Evolutionary conservation across 805 yeast genomes (phyloP).

Genomic region (Citeromyces matritensis): DNA sequence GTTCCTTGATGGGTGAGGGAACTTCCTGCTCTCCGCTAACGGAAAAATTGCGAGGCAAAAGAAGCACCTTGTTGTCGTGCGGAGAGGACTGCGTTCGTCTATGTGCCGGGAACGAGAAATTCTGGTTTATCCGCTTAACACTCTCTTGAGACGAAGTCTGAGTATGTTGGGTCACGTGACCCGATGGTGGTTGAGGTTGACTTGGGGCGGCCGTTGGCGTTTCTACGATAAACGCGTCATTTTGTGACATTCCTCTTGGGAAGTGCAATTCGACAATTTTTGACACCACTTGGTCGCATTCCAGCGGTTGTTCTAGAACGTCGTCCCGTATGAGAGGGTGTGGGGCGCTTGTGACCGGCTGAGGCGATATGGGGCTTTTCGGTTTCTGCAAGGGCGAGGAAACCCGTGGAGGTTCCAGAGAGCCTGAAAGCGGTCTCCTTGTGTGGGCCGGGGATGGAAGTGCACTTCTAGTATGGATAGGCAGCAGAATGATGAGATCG

Average conservation of each 20-base stretch:
- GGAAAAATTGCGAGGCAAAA: slow-evolving; percentile 2
- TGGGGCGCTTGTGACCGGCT: background rate
- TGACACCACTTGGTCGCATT: slow-evolving; percentile 53
- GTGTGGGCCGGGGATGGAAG: background rate
- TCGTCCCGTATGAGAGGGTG: background rate
- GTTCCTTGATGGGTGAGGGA: slow-evolving; percentile 13
- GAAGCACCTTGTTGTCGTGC: too few species aligned
- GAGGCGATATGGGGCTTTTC: slow-evolving; percentile 1
- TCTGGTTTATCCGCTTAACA: background rate
- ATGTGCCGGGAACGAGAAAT: slow-evolving; percentile 1
- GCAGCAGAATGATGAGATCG: slow-evolving; percentile 27
- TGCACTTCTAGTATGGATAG: background rate
- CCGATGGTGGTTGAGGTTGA: slow-evolving; percentile 1
- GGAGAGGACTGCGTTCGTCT: slow-evolving; percentile 1
- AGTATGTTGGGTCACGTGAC: background rate
- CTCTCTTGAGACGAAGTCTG: background rate
- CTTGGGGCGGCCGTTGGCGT: slow-evolving; percentile 11
- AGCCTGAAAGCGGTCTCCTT: background rate
- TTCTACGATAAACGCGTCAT: slow-evolving; percentile 51
- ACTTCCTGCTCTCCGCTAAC: slow-evolving; percentile 12
- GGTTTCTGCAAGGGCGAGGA: slow-evolving; percentile 3
- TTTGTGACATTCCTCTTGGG: slow-evolving; percentile 55
- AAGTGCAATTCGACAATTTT: slow-evolving; percentile 38
- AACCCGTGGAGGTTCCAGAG: slow-evolving; percentile 3
- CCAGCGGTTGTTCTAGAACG: slow-evolving; percentile 13